Evolutionary conservation across 2,329 filamentous ascomycete genomes (phyloP), one percentile per base, ranked within the genome.

Genomic region (Clarireedia hainanense): DNA sequence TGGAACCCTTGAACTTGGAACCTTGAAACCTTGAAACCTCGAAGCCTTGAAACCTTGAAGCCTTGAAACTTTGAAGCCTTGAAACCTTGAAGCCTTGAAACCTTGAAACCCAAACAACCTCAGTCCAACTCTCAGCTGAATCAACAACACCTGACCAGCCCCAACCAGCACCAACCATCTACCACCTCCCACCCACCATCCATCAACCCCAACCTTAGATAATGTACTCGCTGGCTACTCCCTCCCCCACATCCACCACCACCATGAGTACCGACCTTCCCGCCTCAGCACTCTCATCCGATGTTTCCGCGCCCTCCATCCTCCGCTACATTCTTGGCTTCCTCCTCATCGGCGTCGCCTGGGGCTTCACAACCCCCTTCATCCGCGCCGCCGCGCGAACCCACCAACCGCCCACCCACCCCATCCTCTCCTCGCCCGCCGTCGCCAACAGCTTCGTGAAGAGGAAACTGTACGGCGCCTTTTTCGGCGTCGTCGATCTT

Each of bases 331-430:
- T 94, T 60, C 77, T 92, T 57, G 89, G 89, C 64, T 96, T 96
- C 76, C 79, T 96, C 53, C 83, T 96, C 58, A 91, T 97, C 63
- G 91, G 91, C 52, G 76, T 94, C 24, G 91, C 90, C 63, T 97
- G 92, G 92, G 92, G 91, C 51, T 83, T 95, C 64, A 96, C 90
- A 1, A 95, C 90, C 20, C 86, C 86, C 55, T 96, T 97, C 75
- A 95, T 97, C 77, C 86, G 91, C 24, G 82, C 83, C 60, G 92
- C 92, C 9, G 91, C 92, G 2, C 80, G 86, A 49, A 79, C 84
- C 59, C 91, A 94, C 74, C 81, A 76, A 53, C 84, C 85, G 3
- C 77, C 81, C 1, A 62, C 76, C 1, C 84, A 85, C 63, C 74
- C 81, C 3, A 64, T 80, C 20, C 74, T 86, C 36, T 72, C 77